Conservation (phyloP, 441 rosid species). For the Jatropha podagrica region DNA sequence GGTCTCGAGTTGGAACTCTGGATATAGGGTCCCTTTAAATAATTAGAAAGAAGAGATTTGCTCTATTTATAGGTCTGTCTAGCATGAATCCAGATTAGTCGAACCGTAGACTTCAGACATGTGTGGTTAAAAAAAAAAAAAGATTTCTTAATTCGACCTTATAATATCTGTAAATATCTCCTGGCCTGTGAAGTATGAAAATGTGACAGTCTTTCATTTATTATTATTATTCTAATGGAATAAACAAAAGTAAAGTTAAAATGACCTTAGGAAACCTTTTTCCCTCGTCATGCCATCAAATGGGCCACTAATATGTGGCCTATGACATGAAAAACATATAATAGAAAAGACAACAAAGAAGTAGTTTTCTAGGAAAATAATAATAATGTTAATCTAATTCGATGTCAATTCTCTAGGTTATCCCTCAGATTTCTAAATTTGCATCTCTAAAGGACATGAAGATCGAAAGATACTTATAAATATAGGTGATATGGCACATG, state of each 20-base stretch:
- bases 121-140: too few species aligned
- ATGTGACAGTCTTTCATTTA: not conserved
- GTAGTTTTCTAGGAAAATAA: not conserved
- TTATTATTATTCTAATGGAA: not conserved
- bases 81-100: too few species aligned
- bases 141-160: not conserved
- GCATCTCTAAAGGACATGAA: conserved; percentile 22
- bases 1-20: too few species aligned
- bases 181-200: not conserved
- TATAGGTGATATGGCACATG: not conserved
- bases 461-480: conserved; percentile 3
- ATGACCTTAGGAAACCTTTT: not conserved
- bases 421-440: conserved; percentile 16
- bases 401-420: not conserved
- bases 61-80: too few species aligned
- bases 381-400: too few species aligned
- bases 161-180: not conserved
- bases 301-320: not conserved
- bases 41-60: too few species aligned
- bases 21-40: too few species aligned
- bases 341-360: not conserved
- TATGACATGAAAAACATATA: not conserved
- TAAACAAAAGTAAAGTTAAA: not conserved
- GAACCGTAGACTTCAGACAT: too few species aligned
- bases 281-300: not conserved